A percentile compares a stretch with the other conserved stretches of the same genome.
These are phyloP conservation scores for Aspergillus hancockii DNA, from an alignment of 495 filamentous ascomycete species.

Conservation along the genomic window DNA sequence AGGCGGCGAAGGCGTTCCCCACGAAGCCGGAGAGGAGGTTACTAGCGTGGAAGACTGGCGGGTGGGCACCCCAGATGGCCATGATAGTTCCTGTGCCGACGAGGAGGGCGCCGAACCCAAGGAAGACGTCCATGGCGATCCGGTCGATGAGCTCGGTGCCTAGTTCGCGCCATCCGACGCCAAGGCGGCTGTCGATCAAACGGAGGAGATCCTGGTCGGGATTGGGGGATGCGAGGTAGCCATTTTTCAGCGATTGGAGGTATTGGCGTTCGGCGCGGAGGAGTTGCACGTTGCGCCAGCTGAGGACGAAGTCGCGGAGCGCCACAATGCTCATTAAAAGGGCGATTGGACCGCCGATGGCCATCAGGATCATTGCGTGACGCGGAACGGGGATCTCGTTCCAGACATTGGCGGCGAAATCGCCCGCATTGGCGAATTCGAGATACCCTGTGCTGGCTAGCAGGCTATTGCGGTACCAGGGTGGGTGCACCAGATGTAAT, in stretches of 20 bases:
- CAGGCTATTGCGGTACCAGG: constrained; percentile 48
- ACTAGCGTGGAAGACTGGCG: constrained; percentile 37
- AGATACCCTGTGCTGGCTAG: constrained; percentile 49
- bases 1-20: constrained; percentile 44
- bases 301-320: constrained; percentile 40
- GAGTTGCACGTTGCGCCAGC: constrained; percentile 44
- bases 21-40: constrained; percentile 54
- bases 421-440: constrained; percentile 53
- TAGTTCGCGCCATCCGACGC: constrained; percentile 42
- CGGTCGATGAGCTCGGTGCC: constrained; percentile 51
- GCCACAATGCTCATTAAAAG: constrained; percentile 47
- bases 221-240: constrained; percentile 6
- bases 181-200: constrained; percentile 33
- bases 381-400: constrained; percentile 48
- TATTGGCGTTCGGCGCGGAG: constrained; percentile 39
- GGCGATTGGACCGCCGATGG: constrained; percentile 47
- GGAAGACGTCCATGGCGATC: constrained; percentile 46
- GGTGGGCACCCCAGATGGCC: constrained; percentile 51
- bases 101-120: constrained; percentile 47
- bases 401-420: constrained; percentile 58
- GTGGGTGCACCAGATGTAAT: constrained; percentile 26
- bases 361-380: constrained; percentile 50
- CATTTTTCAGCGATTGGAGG: constrained; percentile 21
- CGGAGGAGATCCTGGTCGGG: constrained; percentile 18
- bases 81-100: constrained; percentile 52